phyloP scores from a whole-genome alignment of 2,329 filamentous ascomycete species.

The Huntiella moniliformis region DNA sequence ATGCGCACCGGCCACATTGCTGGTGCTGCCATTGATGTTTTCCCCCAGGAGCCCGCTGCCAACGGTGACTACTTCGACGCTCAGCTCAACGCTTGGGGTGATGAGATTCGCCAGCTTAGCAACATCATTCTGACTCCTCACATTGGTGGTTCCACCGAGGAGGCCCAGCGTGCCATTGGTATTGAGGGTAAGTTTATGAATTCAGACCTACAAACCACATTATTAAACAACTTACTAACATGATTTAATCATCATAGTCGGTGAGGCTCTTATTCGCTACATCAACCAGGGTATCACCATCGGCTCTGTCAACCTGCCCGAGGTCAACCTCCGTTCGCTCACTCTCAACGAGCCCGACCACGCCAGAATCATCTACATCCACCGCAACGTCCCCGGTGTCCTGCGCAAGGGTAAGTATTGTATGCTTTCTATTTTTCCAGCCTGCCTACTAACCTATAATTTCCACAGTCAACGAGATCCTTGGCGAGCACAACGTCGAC shows the following conservation, averaged over 20 bases:
- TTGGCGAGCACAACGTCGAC: conserved; percentile 92
- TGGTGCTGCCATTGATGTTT: conserved; percentile 91
- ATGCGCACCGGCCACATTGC: conserved; percentile 75
- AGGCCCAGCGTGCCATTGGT: conserved; percentile 90
- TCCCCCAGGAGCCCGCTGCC: conserved; percentile 77
- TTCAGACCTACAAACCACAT: not conserved
- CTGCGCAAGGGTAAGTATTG: conserved; percentile 50
- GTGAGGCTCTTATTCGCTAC: conserved; percentile 72
- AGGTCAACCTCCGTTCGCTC: conserved; percentile 74
- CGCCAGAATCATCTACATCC: conserved; percentile 86
- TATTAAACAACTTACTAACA: not conserved
- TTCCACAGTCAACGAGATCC: conserved; percentile 65
- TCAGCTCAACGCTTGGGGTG: conserved; percentile 63
- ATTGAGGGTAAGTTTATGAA: conserved; percentile 43
- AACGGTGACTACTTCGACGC: conserved; percentile 93
- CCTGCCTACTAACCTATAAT: not conserved
- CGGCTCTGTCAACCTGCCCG: conserved; percentile 91
- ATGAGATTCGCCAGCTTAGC: conserved; percentile 66
- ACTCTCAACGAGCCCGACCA: conserved; percentile 79
- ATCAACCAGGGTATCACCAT: conserved; percentile 88
- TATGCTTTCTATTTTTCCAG: conserved; percentile 5
- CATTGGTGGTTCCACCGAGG: conserved; percentile 93
- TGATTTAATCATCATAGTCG: conserved; percentile 32
- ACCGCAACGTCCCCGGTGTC: conserved; percentile 91
- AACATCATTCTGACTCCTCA: conserved; percentile 94